Base-by-base conservation (phyloP, 768 basidiomycete species). In the Mycena amicta region DNA sequence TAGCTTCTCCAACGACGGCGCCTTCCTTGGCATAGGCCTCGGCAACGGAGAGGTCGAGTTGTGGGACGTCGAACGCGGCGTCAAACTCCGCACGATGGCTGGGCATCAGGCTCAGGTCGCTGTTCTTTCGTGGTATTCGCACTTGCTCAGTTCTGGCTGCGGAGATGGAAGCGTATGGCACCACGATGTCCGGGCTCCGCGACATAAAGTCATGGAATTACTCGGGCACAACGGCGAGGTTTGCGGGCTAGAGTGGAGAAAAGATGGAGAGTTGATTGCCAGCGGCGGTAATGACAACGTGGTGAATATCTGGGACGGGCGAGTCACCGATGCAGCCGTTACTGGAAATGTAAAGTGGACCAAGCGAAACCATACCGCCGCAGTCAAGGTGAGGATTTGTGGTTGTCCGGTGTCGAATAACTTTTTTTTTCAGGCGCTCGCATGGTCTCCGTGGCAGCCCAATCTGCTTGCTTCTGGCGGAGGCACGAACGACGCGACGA, bases 251-350 rank as follows among this genome's bases (percentile, higher is more conserved):
- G 88, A 87, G 56, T 98, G 95, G 95, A 80, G 95, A 46, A 69
- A 79, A 2, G 95, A 95, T 64, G 93, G 95, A 0, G 89, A 94
- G 71, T 77, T 96, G 20, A 80, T 99, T 23, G 96, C 96, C 0
- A 94, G 92, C 63, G 96, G 96, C 2, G 96, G 95, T 0, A 97
- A 98, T 68, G 97, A 98, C 72, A 98, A 98, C 62, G 94, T 97
- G 20, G 95, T 98, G 53, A 96, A 97, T 68, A 89, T 97, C 50
- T 99, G 96, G 96, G 96, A 99, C 65, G 92, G 89, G 5, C 82
- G 92, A 54, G 77, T 91, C 0, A 84, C 85, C 0, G 83, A 85
- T 60, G 81, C 81, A 50, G 50, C 62, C 2, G 45, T 57, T 16
- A 71, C 83, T 18, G 86, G 82, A 2, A 81, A 73, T 69, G 86